Evolutionary conservation across 1,284 basidiomycete genomes (phyloP).

Genomic region (Trichosporon sp.): DNA sequence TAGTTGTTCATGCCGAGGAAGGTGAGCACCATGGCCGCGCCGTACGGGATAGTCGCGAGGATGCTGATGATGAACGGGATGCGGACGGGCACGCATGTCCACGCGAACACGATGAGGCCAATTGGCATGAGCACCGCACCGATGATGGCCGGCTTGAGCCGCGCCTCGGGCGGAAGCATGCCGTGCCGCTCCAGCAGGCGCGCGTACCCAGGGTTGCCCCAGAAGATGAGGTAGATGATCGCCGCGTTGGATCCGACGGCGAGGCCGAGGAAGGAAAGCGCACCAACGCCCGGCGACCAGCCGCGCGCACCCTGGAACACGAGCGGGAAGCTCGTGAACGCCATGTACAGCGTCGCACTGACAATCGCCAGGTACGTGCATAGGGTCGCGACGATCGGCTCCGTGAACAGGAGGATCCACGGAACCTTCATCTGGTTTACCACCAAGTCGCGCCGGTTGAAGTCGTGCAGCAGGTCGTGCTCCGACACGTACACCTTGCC

Average conservation of each 20-base stretch:
- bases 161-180: conserved; percentile 49
- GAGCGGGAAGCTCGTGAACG: conserved; percentile 50
- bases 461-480: conserved; percentile 45
- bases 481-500: conserved; percentile 40
- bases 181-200: conserved; percentile 19
- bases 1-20: conserved; percentile 50
- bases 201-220: conserved; percentile 27
- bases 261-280: conserved; percentile 62
- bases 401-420: conserved; percentile 58
- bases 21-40: conserved; percentile 38
- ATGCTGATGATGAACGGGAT: conserved; percentile 63
- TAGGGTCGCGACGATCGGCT: conserved; percentile 63
- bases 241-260: conserved; percentile 58
- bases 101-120: conserved; percentile 39
- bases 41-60: conserved; percentile 60
- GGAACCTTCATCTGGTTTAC: conserved; percentile 45
- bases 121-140: conserved; percentile 57
- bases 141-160: conserved; percentile 58
- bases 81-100: conserved; percentile 56
- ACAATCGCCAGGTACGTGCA: conserved; percentile 44
- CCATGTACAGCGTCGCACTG: conserved; percentile 35
- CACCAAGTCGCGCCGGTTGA: conserved; percentile 33
- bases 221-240: conserved; percentile 56
- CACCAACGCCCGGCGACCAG: conserved; percentile 53
- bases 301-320: conserved; percentile 29